A percentile compares a stretch with the other conserved stretches of the same genome.
Conservation (phyloP, 2,329 filamentous ascomycete genomes). For the Macrophomina tecta region DNA sequence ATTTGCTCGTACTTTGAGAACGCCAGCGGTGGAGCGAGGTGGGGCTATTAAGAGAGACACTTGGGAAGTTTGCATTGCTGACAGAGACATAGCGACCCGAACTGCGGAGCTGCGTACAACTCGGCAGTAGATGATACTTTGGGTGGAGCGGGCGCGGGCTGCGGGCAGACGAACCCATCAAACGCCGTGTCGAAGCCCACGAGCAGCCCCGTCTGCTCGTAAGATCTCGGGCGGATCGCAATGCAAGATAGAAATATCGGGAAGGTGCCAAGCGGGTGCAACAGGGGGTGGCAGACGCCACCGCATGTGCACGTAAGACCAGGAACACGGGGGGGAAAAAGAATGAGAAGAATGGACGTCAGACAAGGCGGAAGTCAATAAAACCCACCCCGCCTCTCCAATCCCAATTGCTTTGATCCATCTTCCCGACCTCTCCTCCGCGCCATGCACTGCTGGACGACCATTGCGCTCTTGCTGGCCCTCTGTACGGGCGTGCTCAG, state of each 20-base stretch:
- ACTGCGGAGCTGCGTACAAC: slow-evolving; percentile 54
- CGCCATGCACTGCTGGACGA: not conserved
- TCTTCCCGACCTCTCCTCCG: not conserved
- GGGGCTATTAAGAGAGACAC: not conserved
- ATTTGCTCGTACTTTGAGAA: slow-evolving; percentile 60
- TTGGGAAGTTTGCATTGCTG: not conserved
- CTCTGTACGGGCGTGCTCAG: not conserved
- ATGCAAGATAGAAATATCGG: not conserved
- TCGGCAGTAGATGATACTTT: slow-evolving; percentile 54
- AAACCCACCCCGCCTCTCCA: not conserved
- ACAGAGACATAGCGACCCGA: slow-evolving; percentile 48
- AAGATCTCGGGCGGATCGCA: not conserved
- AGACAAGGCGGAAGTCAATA: not conserved
- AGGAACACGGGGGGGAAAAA: not conserved
- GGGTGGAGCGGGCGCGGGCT: slow-evolving; percentile 41
- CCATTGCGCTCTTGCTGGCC: not conserved
- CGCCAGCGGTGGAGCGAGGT: slow-evolving; percentile 56
- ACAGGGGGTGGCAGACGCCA: not conserved
- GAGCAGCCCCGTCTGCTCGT: slow-evolving; percentile 13
- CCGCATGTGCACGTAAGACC: not conserved
- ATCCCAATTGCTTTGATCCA: not conserved
- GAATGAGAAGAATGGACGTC: not conserved
- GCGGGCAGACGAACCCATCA: slow-evolving; percentile 40
- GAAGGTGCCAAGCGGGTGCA: slow-evolving; percentile 5
- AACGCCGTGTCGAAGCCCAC: slow-evolving; percentile 35